Evolutionary conservation across 805 yeast species (phyloP).

Genomic region (Debaryomyces tyrocola): DNA sequence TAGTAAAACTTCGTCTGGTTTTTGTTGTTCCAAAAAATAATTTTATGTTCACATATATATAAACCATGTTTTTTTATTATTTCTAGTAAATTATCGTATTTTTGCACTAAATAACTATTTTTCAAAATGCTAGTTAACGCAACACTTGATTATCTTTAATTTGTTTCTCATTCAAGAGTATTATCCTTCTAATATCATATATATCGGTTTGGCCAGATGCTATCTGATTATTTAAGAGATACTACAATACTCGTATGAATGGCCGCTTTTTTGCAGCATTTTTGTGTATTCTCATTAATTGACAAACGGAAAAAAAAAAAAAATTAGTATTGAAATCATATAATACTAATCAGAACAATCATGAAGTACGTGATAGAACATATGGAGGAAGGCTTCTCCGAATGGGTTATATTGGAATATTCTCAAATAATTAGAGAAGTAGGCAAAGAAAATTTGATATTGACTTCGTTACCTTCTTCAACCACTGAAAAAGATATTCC

Average conservation of each 20-base stretch:
- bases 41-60: background rate
- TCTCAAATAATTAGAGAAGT: slow-evolving; percentile 78
- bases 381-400: slow-evolving; percentile 96
- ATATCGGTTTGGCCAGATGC: no score
- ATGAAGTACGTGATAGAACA: slow-evolving; percentile 96
- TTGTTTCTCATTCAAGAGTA: no score
- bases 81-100: no score
- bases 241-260: no score
- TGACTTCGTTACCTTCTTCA: slow-evolving; percentile 71
- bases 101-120: no score
- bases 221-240: no score
- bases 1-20: slow-evolving; percentile 18
- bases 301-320: background rate
- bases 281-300: background rate
- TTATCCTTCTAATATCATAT: no score
- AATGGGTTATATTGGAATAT: slow-evolving; percentile 92
- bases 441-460: slow-evolving; percentile 70
- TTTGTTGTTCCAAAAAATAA: slow-evolving; percentile 9
- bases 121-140: no score
- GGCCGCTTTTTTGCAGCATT: no score
- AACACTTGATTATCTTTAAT: no score
- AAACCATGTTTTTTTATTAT: background rate
- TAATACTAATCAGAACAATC: background rate
- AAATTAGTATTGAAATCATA: background rate
- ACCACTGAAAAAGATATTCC: slow-evolving; percentile 71